These are phyloP conservation scores for Eleusine coracana DNA, from an alignment of 176 grass and related monocot genomes.

Conservation along the genomic window DNA sequence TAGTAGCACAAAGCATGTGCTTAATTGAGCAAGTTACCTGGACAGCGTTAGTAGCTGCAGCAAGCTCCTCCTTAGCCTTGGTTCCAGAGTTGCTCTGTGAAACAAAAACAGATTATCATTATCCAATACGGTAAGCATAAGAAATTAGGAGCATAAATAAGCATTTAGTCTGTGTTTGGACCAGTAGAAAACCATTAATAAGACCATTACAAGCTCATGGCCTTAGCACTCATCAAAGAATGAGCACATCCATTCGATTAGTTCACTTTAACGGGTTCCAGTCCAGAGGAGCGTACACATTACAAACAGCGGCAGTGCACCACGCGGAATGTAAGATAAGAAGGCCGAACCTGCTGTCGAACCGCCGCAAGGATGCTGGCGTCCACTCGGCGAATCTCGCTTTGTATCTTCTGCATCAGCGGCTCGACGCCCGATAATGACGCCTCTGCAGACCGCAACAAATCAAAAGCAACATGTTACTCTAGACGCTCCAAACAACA, in stretches of 20 bases:
- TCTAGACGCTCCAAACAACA: constrained; percentile 8
- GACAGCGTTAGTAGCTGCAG: constrained; percentile 94
- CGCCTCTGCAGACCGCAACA: constrained; percentile 63
- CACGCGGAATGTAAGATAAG: background rate
- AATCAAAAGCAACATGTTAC: constrained; percentile 13
- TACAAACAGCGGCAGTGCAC: constrained; percentile 7
- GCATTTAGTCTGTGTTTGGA: background rate
- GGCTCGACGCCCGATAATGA: constrained; percentile 92
- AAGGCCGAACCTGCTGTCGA: constrained; percentile 75
- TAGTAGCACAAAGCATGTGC: background rate
- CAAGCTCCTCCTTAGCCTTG: constrained; percentile 99
- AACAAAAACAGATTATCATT: constrained; percentile 23
- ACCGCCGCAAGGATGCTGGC: constrained; percentile 92
- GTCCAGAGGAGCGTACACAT: background rate
- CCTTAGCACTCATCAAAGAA: background rate
- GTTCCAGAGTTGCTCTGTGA: constrained; percentile 94
- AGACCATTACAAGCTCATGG: background rate
- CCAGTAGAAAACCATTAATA: constrained; percentile 7
- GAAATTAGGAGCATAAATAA: background rate
- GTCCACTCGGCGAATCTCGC: constrained; percentile 96
- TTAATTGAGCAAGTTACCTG: constrained; percentile 59
- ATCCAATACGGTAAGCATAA: constrained; percentile 10
- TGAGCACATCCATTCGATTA: background rate
- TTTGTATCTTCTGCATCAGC: constrained; percentile 99
- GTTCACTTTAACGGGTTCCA: constrained; percentile 6